Percentiles rank a stretch among this genome's conserved stretches.
Conservation (phyloP, 2,329 filamentous ascomycete species). For the Fusarium multiceps region DNA sequence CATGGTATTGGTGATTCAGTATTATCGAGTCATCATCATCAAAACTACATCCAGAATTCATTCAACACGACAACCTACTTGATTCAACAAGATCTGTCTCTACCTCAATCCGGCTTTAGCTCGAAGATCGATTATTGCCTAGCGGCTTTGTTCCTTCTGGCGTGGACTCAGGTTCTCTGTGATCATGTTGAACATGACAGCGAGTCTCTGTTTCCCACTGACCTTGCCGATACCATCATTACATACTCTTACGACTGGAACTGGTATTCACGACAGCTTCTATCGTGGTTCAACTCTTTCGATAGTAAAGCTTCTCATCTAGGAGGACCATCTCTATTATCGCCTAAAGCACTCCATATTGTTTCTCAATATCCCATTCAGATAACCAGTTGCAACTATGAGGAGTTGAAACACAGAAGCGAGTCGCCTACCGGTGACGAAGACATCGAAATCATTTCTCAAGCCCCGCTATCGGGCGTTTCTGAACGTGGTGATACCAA, state of each 20-base stretch:
- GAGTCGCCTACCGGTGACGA: background rate
- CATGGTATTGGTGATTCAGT: background rate
- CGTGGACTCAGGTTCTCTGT: conserved; percentile 2
- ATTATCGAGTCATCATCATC: rapidly evolving
- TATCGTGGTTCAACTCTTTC: conserved; percentile 9
- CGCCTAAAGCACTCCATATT: background rate
- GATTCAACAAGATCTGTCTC: background rate
- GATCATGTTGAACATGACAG: background rate
- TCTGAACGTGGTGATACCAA: background rate
- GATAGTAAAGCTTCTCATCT: conserved; percentile 2
- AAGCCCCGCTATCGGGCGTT: background rate
- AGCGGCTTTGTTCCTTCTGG: background rate
- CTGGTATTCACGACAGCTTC: conserved; percentile 5
- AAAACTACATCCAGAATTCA: background rate
- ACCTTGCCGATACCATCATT: background rate
- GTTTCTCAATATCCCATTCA: conserved; percentile 6
- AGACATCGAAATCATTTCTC: background rate
- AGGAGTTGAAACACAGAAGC: background rate
- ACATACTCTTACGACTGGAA: conserved; percentile 2
- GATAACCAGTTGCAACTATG: conserved; percentile 7
- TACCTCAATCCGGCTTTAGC: rapidly evolving
- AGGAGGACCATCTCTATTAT: background rate
- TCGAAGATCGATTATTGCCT: background rate
- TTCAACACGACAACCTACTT: background rate
- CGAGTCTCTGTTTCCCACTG: background rate